Evolutionary conservation across 805 yeast species (phyloP), one percentile per base, ranked within the genome.

Genomic region (Danielia reshetovae): DNA sequence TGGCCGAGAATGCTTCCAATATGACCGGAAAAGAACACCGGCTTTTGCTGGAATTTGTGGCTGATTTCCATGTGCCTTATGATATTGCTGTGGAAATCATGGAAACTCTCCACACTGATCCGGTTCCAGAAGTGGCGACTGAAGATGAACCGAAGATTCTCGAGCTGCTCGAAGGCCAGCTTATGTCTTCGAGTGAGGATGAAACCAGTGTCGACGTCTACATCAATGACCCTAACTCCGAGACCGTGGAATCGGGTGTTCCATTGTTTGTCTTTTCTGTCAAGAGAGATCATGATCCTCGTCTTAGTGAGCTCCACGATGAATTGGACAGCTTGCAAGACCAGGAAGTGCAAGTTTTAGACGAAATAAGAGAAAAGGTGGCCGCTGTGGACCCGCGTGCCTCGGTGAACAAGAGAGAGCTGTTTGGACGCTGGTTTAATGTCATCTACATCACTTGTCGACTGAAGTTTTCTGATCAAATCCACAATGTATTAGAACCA

Each of bases 401-500:
- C 3, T 38, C 34, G 0, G 44, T 71, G 1, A 34, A 48, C 7
- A 51, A 53, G 22, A 54, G 56, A 12, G 57, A 54, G 15, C 60
- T 57, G 14, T 54, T 54, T 12, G 59, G 66, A 0, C 47, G 61
- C 15, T 53, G 46, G 34, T 32, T 38, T n/a, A 62, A 75, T 48
- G 75, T 75, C 7, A 57, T 81, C 2, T 68, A 72, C 40, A 57
- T 80, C 9, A 51, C 65, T 5, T 77, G 75, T 0, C 57, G 63
- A 15, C 49, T 56, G 14, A 61, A 55, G 30, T 51, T 52, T 46
- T 48, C 57, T 7, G 56, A 49, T 9, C 43, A 36, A 8, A 45
- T 51, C 1, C 29, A 36, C 36, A 48, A 35, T 26, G 23, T 34
- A 30, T 59, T 45, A 21, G 48, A 15, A 2, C 10, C 43, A 5